These are phyloP conservation scores for Saxophila tyrrhenica DNA, from an alignment of 495 filamentous ascomycete species.

Conservation along the genomic window DNA sequence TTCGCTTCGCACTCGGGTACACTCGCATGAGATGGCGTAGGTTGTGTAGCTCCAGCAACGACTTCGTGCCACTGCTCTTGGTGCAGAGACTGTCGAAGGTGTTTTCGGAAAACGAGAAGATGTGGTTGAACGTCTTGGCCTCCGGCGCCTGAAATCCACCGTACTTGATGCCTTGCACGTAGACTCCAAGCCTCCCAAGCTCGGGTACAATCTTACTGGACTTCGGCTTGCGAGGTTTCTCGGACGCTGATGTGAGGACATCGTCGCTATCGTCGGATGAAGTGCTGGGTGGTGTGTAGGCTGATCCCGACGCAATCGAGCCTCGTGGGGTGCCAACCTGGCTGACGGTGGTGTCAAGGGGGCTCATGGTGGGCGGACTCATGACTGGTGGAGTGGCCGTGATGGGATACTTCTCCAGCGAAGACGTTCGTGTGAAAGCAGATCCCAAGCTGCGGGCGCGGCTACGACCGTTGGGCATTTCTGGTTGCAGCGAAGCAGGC, in stretches of 20 bases:
- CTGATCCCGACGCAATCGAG: conserved; percentile 22
- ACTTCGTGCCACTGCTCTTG: conserved; percentile 58
- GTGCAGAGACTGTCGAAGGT: conserved; percentile 68
- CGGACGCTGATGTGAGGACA: conserved; percentile 25
- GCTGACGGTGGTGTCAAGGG: conserved; percentile 27
- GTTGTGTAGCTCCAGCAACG: conserved; percentile 74
- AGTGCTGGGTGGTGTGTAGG: conserved; percentile 44
- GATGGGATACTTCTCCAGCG: conserved; percentile 42
- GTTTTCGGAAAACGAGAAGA: conserved; percentile 83
- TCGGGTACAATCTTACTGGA: conserved; percentile 77
- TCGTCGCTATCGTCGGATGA: conserved; percentile 55
- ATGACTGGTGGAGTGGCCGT: conserved; percentile 42
- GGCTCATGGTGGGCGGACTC: conserved; percentile 38
- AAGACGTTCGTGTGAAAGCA: conserved; percentile 33
- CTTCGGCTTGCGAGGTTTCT: conserved; percentile 47
- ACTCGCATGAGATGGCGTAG: conserved; percentile 84
- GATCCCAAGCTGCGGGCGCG: conserved; percentile 75
- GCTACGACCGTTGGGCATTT: conserved; percentile 31
- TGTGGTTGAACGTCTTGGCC: conserved; percentile 76
- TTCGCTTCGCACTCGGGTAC: conserved; percentile 70
- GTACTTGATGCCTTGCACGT: conserved; percentile 58
- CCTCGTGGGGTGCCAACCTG: conserved; percentile 13
- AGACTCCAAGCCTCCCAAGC: conserved; percentile 78
- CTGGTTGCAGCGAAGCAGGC: conserved; percentile 30
- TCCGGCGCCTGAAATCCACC: conserved; percentile 59